Evolutionary conservation across 176 grass and related monocot genomes (phyloP).

Genomic region (Typha latifolia): DNA sequence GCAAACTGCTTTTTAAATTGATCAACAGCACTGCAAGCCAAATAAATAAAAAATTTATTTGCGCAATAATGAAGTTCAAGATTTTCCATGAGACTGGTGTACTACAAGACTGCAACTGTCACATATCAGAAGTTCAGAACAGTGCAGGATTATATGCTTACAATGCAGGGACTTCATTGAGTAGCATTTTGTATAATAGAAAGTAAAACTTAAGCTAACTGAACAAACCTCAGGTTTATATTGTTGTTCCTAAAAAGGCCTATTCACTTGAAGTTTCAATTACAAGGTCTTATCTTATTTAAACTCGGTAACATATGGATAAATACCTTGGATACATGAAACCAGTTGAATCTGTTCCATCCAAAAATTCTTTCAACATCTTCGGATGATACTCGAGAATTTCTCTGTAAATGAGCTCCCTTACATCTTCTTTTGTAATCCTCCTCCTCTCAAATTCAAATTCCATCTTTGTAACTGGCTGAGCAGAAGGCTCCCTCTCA

Average conservation of each 20-base stretch:
- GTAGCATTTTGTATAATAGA: too few relatives aligned
- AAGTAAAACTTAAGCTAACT: too few relatives aligned
- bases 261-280: not conserved
- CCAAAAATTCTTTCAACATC: slow-evolving; percentile 79
- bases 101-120: too few relatives aligned
- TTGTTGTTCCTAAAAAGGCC: too few relatives aligned
- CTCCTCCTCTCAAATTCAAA: slow-evolving; percentile 91
- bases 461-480: slow-evolving; percentile 76
- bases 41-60: not conserved
- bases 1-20: slow-evolving; percentile 90
- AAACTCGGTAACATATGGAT: slow-evolving; percentile 3
- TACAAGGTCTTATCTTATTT: not conserved
- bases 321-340: slow-evolving; percentile 96
- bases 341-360: slow-evolving; percentile 59
- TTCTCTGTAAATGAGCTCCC: slow-evolving; percentile 94
- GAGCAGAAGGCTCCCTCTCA: slow-evolving; percentile 81
- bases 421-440: slow-evolving; percentile 91
- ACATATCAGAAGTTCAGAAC: too few relatives aligned
- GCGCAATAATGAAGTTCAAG: not conserved
- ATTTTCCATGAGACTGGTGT: not conserved
- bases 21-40: slow-evolving; percentile 67
- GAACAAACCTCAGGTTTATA: too few relatives aligned
- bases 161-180: too few relatives aligned
- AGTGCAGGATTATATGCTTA: too few relatives aligned
- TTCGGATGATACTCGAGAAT: slow-evolving; percentile 94